Evolutionary conservation across 1,284 basidiomycete genomes (phyloP).

Genomic region (Puccinia triticina): DNA sequence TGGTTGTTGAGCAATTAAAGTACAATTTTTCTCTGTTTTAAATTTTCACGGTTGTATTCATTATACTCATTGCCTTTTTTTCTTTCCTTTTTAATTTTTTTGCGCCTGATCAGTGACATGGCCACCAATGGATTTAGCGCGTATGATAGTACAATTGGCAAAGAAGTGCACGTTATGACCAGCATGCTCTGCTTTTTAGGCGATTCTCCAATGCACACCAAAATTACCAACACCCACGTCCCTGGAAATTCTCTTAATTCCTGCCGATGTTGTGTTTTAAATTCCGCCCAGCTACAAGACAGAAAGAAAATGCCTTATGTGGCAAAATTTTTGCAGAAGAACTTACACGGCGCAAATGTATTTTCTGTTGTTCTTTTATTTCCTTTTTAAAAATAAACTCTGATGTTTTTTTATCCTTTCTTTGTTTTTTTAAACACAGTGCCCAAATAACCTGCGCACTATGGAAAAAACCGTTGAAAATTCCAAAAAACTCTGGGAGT

Average conservation of each 20-base stretch:
- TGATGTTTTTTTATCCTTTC: no score
- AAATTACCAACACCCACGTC: neutral
- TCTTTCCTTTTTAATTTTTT: neutral
- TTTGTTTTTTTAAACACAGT: neutral
- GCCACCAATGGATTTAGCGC: neutral
- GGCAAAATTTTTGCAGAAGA: neutral
- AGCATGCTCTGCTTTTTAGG: neutral
- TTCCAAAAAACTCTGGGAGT: neutral
- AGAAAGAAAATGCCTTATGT: neutral
- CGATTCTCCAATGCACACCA: slow-evolving; percentile 3
- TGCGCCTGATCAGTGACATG: neutral
- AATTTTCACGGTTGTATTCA: neutral
- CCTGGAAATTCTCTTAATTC: no score
- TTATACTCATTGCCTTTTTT: neutral
- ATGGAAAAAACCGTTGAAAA: neutral
- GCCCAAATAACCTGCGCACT: neutral
- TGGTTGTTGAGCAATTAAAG: slow-evolving; percentile 13
- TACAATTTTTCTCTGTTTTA: neutral
- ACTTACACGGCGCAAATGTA: neutral
- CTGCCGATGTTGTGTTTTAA: neutral
- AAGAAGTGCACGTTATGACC: no score
- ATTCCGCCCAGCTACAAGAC: neutral
- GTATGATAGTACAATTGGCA: neutral
- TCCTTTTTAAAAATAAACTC: neutral
- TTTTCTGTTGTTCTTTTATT: neutral